phyloP scores from a whole-genome alignment of 768 basidiomycete genomes.

The Tubosaeta sp. region DNA sequence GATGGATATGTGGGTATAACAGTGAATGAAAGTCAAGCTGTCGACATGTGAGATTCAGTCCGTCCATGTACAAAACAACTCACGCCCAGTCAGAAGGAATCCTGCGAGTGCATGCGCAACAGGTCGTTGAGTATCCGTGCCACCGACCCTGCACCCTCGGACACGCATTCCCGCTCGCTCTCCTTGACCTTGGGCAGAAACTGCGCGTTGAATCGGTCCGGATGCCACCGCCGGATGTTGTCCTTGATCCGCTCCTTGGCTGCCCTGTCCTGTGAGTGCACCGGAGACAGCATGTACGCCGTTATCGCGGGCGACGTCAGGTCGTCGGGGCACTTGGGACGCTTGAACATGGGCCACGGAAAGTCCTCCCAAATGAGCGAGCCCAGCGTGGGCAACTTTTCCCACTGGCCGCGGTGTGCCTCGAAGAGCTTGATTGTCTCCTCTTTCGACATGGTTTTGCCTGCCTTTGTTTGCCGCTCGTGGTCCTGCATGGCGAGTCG shows the following conservation, averaged over 20 bases:
- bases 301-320: constrained; percentile 52
- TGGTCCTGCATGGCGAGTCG: constrained; percentile 48
- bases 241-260: constrained; percentile 74
- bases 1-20: no score
- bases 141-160: constrained; percentile 69
- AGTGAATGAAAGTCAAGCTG: no score
- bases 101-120: constrained; percentile 43
- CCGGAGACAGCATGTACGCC: constrained; percentile 57
- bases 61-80: no score
- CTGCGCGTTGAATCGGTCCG: constrained; percentile 76
- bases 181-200: constrained; percentile 59
- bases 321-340: constrained; percentile 55
- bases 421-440: constrained; percentile 55
- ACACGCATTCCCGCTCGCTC: constrained; percentile 60
- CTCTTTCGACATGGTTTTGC: constrained; percentile 52
- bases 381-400: constrained; percentile 34
- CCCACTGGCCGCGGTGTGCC: constrained; percentile 61
- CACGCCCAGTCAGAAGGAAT: not conserved
- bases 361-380: constrained; percentile 61
- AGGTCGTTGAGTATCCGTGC: constrained; percentile 69
- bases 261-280: constrained; percentile 49
- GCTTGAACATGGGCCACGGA: constrained; percentile 70
- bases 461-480: constrained; percentile 37
- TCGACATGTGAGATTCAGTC: no score
- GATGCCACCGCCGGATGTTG: constrained; percentile 73